Evolutionary conservation across 2,329 filamentous ascomycete genomes (phyloP).

Genomic region (Aspergillus niger): DNA sequence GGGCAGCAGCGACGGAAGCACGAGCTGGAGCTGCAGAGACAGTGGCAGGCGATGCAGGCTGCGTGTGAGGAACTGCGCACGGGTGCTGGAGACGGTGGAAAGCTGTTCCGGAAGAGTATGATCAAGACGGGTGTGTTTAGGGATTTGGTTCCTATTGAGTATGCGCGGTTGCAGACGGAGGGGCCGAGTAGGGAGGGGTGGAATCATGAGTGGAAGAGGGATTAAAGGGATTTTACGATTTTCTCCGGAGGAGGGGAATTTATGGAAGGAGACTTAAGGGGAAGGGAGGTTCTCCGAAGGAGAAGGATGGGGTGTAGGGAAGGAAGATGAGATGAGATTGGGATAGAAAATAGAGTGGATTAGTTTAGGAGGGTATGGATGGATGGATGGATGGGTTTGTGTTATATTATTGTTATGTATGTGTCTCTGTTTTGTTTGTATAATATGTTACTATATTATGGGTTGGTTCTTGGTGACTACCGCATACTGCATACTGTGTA

Average conservation of each 20-base stretch:
- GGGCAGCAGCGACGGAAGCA: constrained; percentile 66
- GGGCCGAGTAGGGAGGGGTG: constrained; percentile 77
- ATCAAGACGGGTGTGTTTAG: constrained; percentile 83
- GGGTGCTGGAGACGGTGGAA: constrained; percentile 52
- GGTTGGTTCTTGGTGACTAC: neutral
- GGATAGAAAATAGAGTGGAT: neutral
- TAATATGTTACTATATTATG: neutral
- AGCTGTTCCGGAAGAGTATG: constrained; percentile 84
- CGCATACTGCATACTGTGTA: too few species aligned
- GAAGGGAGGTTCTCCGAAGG: neutral
- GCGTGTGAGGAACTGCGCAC: constrained; percentile 82
- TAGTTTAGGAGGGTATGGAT: neutral
- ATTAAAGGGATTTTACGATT: constrained; percentile 16
- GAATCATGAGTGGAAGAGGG: constrained; percentile 88
- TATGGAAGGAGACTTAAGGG: neutral
- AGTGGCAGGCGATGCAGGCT: constrained; percentile 77
- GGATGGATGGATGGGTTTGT: neutral
- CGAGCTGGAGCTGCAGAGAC: constrained; percentile 72
- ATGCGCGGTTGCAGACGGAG: constrained; percentile 73
- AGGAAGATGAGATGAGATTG: neutral
- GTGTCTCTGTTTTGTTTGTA: neutral
- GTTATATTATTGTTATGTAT: neutral
- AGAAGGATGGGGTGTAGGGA: neutral
- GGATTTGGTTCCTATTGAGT: constrained; percentile 84
- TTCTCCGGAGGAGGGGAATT: neutral